Conservation (phyloP, 257 asterid genomes). For the Scutellaria barbata region DNA sequence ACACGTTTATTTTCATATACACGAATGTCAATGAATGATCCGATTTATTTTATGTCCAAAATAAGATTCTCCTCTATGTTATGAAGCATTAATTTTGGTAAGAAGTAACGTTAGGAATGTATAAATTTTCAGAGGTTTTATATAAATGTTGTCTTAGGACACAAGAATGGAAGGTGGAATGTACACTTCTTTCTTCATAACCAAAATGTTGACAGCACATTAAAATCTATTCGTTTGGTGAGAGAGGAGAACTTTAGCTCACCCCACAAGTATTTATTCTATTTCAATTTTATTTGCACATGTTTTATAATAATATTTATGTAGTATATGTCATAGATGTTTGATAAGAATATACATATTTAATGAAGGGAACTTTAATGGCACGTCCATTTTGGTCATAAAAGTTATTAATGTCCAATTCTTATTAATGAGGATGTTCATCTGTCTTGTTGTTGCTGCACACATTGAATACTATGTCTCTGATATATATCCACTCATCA, state of each 20-base stretch:
- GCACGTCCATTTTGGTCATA: neutral
- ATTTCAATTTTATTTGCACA: neutral
- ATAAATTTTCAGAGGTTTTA: neutral
- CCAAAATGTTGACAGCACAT: slow-evolving; percentile 44
- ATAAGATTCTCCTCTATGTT: no score
- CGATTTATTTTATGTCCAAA: no score
- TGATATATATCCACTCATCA: no score
- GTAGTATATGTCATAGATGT: no score
- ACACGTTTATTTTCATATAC: no score
- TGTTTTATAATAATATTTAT: neutral
- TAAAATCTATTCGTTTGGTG: slow-evolving; percentile 53
- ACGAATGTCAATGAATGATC: no score
- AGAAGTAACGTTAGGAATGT: slow-evolving; percentile 17
- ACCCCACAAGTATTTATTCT: slow-evolving; percentile 34
- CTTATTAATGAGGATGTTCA: no score
- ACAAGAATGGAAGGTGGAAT: slow-evolving; percentile 65
- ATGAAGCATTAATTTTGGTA: slow-evolving; percentile 10
- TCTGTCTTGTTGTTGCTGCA: no score
- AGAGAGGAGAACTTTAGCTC: slow-evolving; percentile 42
- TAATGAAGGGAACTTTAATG: no score
- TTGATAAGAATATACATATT: neutral
- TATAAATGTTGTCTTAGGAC: slow-evolving; percentile 40
- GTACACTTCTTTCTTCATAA: slow-evolving; percentile 47
- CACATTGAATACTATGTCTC: no score
- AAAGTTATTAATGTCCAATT: neutral